These are phyloP conservation scores for Kregervanrija delftensis DNA, from an alignment of 805 yeast species.

Conservation along the genomic window DNA sequence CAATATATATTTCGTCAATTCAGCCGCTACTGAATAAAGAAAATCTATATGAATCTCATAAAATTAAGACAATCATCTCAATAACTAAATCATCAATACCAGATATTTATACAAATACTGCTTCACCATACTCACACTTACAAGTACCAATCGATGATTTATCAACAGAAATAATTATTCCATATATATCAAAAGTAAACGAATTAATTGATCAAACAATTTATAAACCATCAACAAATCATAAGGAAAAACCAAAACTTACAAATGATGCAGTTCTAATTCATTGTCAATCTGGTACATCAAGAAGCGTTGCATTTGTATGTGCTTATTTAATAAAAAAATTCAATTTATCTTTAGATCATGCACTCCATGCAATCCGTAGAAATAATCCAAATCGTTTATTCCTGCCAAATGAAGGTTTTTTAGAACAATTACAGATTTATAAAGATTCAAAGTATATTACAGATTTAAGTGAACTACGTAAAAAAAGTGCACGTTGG, in stretches of 20 bases:
- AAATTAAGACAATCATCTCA: constrained; percentile 69
- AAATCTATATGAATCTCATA: constrained; percentile 43
- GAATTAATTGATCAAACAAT: constrained; percentile 61
- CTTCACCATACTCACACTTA: constrained; percentile 37
- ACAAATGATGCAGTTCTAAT: constrained; percentile 28
- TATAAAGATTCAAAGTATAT: constrained; percentile 40
- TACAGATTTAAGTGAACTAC: constrained; percentile 28
- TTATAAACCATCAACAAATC: constrained; percentile 32
- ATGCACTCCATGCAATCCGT: constrained; percentile 71
- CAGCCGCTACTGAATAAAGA: constrained; percentile 51
- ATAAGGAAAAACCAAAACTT: constrained; percentile 17
- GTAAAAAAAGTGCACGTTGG: constrained; percentile 12
- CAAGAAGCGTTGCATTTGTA: constrained; percentile 40
- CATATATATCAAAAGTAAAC: constrained; percentile 53
- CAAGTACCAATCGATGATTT: constrained; percentile 73
- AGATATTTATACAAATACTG: constrained; percentile 33
- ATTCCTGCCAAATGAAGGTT: constrained; percentile 68
- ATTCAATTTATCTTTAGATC: constrained; percentile 47
- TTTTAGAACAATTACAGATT: constrained; percentile 62
- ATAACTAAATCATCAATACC: constrained; percentile 62
- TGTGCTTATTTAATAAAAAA: constrained; percentile 44
- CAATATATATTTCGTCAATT: constrained; percentile 68
- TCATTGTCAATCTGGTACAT: constrained; percentile 48
- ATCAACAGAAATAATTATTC: constrained; percentile 56
- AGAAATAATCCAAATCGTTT: constrained; percentile 42